Evolutionary conservation across 2,329 filamentous ascomycete species (phyloP), one percentile per base, ranked within the genome.

Genomic region (Talaromyces sp.): DNA sequence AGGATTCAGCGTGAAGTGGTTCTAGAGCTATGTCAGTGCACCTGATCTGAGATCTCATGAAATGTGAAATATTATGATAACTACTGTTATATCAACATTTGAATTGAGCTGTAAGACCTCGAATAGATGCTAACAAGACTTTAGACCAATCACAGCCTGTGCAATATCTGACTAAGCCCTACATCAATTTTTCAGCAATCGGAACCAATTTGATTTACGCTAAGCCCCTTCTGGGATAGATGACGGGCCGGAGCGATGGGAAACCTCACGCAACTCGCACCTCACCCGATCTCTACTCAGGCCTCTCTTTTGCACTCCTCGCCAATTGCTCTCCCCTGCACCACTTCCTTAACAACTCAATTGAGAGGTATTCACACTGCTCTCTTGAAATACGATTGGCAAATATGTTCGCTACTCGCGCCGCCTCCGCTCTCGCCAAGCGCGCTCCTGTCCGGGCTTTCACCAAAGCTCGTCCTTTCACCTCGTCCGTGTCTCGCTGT

Each of bases 381-480:
- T 55, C n/a, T 61, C 21, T 23, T 33, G 48, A 44, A 39, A 8
- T 52, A 23, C 18, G 18, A 56, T 69, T 69, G 71, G 71, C 71
- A 74, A 71, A 12, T 73, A 81, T 80, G 80, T 81, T 79, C 75
- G 75, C 76, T 68, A 77, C 77, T 73, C 79, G 77, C 70, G 76
- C 77, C 69, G 78, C 75, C 69, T 76, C 77, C 72, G 73, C 76
- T 70, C 73, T 80, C 66, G 79, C 76, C 61, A 75, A 77, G 75
- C 79, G 78, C 70, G 73, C 77, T 66, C 78, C 78, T 61, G 68
- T 75, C 68, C 71, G 76, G 69, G 73, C 76, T 66, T 63, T 79
- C 67, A 73, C 76, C 67, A 71, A 72, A 65, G 63, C 55, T 64
- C 78, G 79, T 71, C 73, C 77, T 11, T 81, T 81, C 71, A 76